phyloP scores from a whole-genome alignment of 345 rosid species.

The Citrus unshiu region DNA sequence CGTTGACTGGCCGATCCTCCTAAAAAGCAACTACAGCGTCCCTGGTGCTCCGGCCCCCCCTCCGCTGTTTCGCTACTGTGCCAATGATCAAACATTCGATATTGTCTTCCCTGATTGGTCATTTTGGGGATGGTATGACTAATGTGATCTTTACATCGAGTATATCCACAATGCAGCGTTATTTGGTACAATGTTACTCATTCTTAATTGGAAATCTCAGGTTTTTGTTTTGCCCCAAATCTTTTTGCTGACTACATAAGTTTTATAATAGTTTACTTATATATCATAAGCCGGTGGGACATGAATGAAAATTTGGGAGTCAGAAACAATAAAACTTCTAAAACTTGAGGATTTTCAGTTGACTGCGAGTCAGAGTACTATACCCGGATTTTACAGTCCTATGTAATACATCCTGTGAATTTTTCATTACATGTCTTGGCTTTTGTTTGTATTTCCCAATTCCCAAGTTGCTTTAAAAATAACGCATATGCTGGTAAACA shows the following conservation, averaged over 20 bases:
- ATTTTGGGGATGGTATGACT: slow-evolving; percentile 84
- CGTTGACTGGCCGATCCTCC: slow-evolving; percentile 67
- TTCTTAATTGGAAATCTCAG: neutral
- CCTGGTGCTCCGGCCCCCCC: slow-evolving; percentile 50
- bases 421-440: neutral
- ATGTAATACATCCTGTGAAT: neutral
- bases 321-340: too few relatives aligned
- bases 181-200: neutral
- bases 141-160: neutral
- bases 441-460: neutral
- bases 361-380: too few relatives aligned
- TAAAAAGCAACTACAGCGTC: slow-evolving; percentile 23
- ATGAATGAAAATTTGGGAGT: too few relatives aligned
- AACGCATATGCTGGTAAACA: neutral
- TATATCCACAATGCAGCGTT: neutral
- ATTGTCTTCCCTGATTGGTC: slow-evolving; percentile 92
- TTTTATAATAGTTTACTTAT: too few relatives aligned
- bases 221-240: too few relatives aligned
- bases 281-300: too few relatives aligned
- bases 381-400: too few relatives aligned
- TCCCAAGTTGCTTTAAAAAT: neutral
- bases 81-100: slow-evolving; percentile 46
- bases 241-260: too few relatives aligned
- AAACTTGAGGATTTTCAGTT: too few relatives aligned
- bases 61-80: slow-evolving; percentile 72